These are phyloP conservation scores for Kodamaea sagamina DNA, from an alignment of 805 yeast species.

Conservation along the genomic window DNA sequence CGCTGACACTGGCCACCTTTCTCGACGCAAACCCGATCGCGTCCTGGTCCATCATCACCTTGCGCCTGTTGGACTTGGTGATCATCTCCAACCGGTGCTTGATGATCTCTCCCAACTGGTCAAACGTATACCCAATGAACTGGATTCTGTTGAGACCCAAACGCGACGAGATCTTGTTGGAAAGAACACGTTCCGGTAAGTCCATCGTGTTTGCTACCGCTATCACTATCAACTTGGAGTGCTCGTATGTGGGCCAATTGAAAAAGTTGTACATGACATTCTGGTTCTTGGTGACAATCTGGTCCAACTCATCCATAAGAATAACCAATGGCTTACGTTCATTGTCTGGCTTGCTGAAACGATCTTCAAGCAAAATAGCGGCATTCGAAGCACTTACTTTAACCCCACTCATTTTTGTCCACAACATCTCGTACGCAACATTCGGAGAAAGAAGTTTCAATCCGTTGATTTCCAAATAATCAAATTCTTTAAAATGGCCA, in stretches of 20 bases:
- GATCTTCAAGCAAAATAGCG: conserved; percentile 65
- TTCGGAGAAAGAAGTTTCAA: conserved; percentile 78
- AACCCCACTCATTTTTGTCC: conserved; percentile 69
- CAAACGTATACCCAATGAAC: conserved; percentile 84
- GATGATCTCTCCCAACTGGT: conserved; percentile 75
- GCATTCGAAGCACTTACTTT: conserved; percentile 65
- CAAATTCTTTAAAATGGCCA: conserved; percentile 48
- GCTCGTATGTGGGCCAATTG: conserved; percentile 90
- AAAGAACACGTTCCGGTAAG: conserved; percentile 82
- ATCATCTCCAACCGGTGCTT: conserved; percentile 60
- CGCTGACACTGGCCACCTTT: conserved; percentile 93
- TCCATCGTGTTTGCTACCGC: conserved; percentile 99
- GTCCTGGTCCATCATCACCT: conserved; percentile 55
- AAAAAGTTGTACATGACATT: conserved; percentile 92
- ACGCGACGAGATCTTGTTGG: conserved; percentile 89
- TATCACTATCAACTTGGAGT: conserved; percentile 79
- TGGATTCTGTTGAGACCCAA: conserved; percentile 84
- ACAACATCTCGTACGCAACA: conserved; percentile 77
- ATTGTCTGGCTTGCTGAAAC: conserved; percentile 45
- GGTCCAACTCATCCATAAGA: conserved; percentile 90
- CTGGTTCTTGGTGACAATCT: conserved; percentile 78
- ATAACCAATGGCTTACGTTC: conserved; percentile 63
- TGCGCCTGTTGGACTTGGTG: conserved; percentile 38
- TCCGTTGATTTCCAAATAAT: conserved; percentile 87
- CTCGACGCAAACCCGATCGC: conserved; percentile 92